Base-by-base conservation (phyloP, 163 green algal genomes). In the Scenedesmus sp. region DNA sequence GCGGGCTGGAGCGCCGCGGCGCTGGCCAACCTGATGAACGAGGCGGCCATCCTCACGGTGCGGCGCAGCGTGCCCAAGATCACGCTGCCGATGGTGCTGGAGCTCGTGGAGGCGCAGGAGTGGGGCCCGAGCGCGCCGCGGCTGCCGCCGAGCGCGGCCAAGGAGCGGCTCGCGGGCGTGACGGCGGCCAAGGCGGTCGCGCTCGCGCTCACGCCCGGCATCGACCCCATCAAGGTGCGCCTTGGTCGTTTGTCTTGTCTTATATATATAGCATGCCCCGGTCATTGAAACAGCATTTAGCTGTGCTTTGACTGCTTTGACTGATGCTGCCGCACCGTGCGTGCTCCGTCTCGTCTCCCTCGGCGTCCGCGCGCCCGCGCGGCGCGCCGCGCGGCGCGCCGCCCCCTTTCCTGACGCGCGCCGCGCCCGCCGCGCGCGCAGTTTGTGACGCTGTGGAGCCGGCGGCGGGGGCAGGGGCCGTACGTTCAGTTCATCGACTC, bases 21-120 rank as follows among this genome's bases (percentile, higher is more conserved):
- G 54, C 87, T 97, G 54, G 93, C 92, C 82, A 97, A 97, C 87
- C 84, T 97, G 36, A 89, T 97, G 77, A 97, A 97, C 77, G 93
- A 97, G 85, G 89, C 87, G 10, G 90, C 93, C 76, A 97, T 97
- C 78, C 81, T 97, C 9, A 86, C 87, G 71, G 93, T 91, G 63
- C 86, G 86, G 9, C 84, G 84, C 63, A 82, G 50, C 36, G 70
- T 85, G 56, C 42, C 56, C 62, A 82, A 83, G 56, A 86, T 91
- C 77, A 89, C 22, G 4, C 77, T 89, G 62, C 82, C 82, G 10
- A 78, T 91, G 82, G 54, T 88, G 53, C 36, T 89, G 60, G 86
- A 91, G 84, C 72, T 91, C 26, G 77, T 91, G 28, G 82, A 89
- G 63, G 74, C 67, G 4, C 69, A 87, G 53, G 81, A 91, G 75